Evolutionary conservation across 2,329 filamentous ascomycete genomes (phyloP), one percentile per base, ranked within the genome.

Genomic region (Penicillium sp.): DNA sequence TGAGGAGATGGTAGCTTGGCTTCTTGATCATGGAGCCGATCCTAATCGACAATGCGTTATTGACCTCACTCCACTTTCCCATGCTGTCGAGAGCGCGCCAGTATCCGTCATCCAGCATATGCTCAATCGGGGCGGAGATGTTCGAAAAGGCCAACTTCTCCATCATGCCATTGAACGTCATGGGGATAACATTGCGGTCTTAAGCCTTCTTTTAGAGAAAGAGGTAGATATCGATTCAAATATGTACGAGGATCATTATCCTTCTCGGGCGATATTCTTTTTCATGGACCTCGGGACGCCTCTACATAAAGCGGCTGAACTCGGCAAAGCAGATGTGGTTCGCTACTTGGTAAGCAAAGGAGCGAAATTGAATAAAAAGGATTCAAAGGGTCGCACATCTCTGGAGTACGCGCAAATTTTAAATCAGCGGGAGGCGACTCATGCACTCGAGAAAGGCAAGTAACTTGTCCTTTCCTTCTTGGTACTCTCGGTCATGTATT

Each of bases 11-110:
- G 52, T 45, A 43, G 28, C 52, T 57, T 72, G 63, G 70, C 65
- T 73, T 14, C 68, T 73, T 53, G 60, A 73, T 52, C 63, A 70
- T 57, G 63, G 65, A 56, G 70, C 71, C 14, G 63, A 72, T 60
- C 68, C 67, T 0, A 72, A 74, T 62, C 48, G 51, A n/a, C 63
- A 60, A 64, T 71, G 62, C 58, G 8, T 28, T 16, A 64, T 70
- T 49, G 62, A 71, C 55, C 58, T 68, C 19, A 71, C 68, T 0
- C 71, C 68, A 51, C 55, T 73, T 6, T 72, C 71, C 0, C 33
- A 52, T 53, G 69, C 68, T 40, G 66, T 71, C 2, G 52, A 71
- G 42, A 33, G 38, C 8, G 69, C 63, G 8, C 42, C 68, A 1
- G 28, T 71, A 26, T 58, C 59, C 3, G 55, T 62, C 6, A 64